Evolutionary conservation across 495 filamentous ascomycete genomes (phyloP), one percentile per base, ranked within the genome.

Genomic region (Xylaria venustula): DNA sequence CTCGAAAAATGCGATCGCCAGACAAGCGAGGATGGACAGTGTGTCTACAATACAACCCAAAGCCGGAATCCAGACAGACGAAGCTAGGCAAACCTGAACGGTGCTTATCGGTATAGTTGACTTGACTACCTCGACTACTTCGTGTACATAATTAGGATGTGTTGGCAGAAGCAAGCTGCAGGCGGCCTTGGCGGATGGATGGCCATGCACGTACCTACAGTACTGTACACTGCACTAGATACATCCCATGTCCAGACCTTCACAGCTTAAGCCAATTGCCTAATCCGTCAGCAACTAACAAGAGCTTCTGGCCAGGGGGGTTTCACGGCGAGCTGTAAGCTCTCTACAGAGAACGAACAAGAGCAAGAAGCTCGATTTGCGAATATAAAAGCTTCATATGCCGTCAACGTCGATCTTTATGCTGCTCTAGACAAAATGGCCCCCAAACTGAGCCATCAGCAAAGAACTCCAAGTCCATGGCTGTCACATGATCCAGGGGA

Each of bases 401-500:
- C 36, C 54, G 61, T 52, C 37, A 47, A 44, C 30, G 7, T 56
- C 59, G 59, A 65, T 53, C 46, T 58, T 49, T 64, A 15, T 45
- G 60, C 47, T 54, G 64, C 58, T 61, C 60, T 57, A 36, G 50
- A 52, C 49, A 46, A 60, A 66, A 68, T 63, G 56, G 60, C 54
- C 58, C 64, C 54, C 63, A 63, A 66, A 58, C 50, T 25, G 20
- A 54, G 54, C 34, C 51, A 45, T 19, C 50, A 41, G 19, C 42
- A 44, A 34, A 44, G 40, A 58, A 32, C 48, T 67, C 57, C 60
- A 58, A 58, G 58, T 55, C 54, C 23, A 49, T 32, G 28, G 36
- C 52, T 40, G 64, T 71, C 69, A 71, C 67, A 69, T 71, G 69
- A 71, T 71, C 46, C 55, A 46, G 63, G 62, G 67, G 64, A 63